Conservation (phyloP, 768 basidiomycete species). For the Pleurotus platypus region DNA sequence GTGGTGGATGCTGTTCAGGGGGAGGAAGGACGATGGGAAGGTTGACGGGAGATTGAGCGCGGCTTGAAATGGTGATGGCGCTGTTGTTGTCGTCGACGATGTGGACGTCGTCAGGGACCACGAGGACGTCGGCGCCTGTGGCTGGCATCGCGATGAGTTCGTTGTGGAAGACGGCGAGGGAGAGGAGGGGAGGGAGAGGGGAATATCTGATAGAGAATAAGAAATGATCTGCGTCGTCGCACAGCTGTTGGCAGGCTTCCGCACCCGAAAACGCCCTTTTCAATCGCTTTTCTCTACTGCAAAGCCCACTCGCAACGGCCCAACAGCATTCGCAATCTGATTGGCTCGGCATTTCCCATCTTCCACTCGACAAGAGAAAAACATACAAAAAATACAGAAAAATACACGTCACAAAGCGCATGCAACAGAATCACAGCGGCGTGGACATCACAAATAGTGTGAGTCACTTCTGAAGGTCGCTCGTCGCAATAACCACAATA, state of each 20-base stretch:
- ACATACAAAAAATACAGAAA: too few species aligned
- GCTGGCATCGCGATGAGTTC: neutral
- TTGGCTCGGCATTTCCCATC: slow-evolving; percentile 38
- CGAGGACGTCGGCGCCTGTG: slow-evolving; percentile 13
- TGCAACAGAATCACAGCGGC: too few species aligned
- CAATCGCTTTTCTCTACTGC: slow-evolving; percentile 6
- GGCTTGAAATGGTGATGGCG: slow-evolving; percentile 8
- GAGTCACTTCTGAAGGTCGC: too few species aligned
- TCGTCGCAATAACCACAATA: too few species aligned
- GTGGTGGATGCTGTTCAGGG: neutral
- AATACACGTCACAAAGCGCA: too few species aligned
- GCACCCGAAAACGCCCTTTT: slow-evolving; percentile 24
- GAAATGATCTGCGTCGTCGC: slow-evolving; percentile 11
- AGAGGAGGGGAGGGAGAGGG: slow-evolving; percentile 10
- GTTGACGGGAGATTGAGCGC: neutral
- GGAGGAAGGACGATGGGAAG: neutral
- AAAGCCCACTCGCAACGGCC: slow-evolving; percentile 9
- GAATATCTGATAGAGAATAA: slow-evolving; percentile 12
- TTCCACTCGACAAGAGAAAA: slow-evolving; percentile 17
- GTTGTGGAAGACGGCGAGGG: slow-evolving; percentile 1
- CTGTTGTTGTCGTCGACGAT: slow-evolving; percentile 12
- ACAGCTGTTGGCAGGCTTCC: slow-evolving; percentile 17
- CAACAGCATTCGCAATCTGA: slow-evolving; percentile 18
- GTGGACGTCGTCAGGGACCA: slow-evolving; percentile 14
- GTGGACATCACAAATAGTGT: too few species aligned